Base-by-base conservation (phyloP, 306 rosid genomes). In the Medicago ruthenica region DNA sequence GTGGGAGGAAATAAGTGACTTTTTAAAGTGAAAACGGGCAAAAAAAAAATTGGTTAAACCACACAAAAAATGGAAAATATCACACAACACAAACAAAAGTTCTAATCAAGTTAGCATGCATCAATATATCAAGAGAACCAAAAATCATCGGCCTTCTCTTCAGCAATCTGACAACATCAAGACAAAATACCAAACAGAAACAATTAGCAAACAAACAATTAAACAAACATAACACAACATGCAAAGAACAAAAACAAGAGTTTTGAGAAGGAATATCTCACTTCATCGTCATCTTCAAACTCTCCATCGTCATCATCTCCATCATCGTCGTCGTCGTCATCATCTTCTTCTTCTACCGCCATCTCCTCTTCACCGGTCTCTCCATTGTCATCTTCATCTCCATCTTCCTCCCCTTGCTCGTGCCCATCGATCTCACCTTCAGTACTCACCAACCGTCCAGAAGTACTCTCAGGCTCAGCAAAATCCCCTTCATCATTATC, bases 401-500 rank as follows among this genome's bases (percentile, higher is more conserved):
- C 96, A 45, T 83, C 96, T 79, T 90, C 96, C 87, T 93, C 97
- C 12, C 98, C 97, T 73, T 93, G 97, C 59, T 93, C 98, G 14
- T 93, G 98, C 17, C 95, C 98, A 79, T 93, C 98, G 60, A 93
- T 93, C 85, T 93, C 98, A 0, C 98, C 98, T 27, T 93, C 98
- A 0, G 95, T 76, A 79, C 91, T 86, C 4, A 34, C 51, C 84
- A 93, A 74, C 58, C 89, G 41, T 15, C 93, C 90, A 5, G 67
- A 61, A 61, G 93, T 84, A 74, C 91, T 85, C 86, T 87, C 90
- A 0, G 91, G 94, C 55, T 60, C 95, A 0, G 86, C 91, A 27
- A 87, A 27, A 73, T 78, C 91, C 54, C 86, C 96, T 54, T 93
- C 98, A 68, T 89, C 96, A 64, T 93, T 93, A 51, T 93, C 96